Conservation (phyloP, 805 yeast genomes). For the Isabelozyma heimii region DNA sequence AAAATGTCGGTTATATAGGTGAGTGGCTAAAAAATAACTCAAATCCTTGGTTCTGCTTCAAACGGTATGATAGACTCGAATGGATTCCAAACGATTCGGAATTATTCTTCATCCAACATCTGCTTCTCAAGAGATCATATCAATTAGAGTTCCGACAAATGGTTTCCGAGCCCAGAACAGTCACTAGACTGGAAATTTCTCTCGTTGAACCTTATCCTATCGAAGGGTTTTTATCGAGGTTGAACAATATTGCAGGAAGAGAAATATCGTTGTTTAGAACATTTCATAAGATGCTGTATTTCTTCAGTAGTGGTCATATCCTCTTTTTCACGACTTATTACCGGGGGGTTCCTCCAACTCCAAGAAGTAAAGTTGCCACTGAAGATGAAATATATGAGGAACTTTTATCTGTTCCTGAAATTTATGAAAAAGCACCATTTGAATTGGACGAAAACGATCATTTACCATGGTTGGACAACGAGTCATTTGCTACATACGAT, state of each 20-base stretch:
- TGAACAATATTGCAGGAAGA: conserved; percentile 51
- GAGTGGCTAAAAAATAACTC: conserved; percentile 20
- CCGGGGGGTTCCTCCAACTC: conserved; percentile 62
- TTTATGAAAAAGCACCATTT: conserved; percentile 54
- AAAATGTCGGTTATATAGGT: conserved; percentile 1
- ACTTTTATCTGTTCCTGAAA: conserved; percentile 24
- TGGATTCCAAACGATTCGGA: conserved; percentile 32
- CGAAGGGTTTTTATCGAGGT: conserved; percentile 74
- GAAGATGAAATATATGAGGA: conserved; percentile 13
- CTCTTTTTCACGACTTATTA: conserved; percentile 56
- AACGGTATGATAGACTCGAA: conserved; percentile 71
- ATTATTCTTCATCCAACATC: conserved; percentile 25
- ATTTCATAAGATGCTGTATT: conserved; percentile 57
- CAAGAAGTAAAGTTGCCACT: conserved; percentile 20
- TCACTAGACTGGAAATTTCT: conserved; percentile 4
- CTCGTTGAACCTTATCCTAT: conserved; percentile 63
- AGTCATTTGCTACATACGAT: conserved; percentile 51
- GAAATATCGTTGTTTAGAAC: conserved; percentile 33
- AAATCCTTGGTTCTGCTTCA: conserved; percentile 53
- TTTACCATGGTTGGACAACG: conserved; percentile 57
- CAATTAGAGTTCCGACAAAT: conserved; percentile 61
- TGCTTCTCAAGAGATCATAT: conserved; percentile 33
- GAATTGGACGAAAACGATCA: conserved; percentile 48
- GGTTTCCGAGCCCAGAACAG: conserved; percentile 33
- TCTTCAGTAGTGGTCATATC: conserved; percentile 59